Conservation (phyloP, 306 rosid species). For the Casuarina equisetifolia region DNA sequence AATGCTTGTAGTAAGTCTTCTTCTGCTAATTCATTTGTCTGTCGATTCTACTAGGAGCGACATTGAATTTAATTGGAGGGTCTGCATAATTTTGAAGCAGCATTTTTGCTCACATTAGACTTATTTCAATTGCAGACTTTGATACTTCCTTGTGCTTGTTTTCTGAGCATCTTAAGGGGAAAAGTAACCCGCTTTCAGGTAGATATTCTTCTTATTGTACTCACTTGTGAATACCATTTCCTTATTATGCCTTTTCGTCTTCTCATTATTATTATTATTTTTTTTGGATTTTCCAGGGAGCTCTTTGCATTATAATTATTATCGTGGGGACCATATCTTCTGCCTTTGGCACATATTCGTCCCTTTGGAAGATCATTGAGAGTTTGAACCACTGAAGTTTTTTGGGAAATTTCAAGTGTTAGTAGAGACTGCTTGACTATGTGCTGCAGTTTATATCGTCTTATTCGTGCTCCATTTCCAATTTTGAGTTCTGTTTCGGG, state of each 20-base stretch:
- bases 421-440: slow-evolving; percentile 13
- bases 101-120: not conserved
- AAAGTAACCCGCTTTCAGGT: slow-evolving; percentile 70
- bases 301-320: slow-evolving; percentile 56
- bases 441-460: slow-evolving; percentile 2
- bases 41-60: slow-evolving; percentile 7
- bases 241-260: not conserved
- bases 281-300: slow-evolving; percentile 40
- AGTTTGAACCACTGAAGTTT: slow-evolving; percentile 53
- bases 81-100: not conserved
- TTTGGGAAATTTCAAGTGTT: not conserved
- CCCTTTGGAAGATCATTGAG: slow-evolving; percentile 57
- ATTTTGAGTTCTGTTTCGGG: slow-evolving; percentile 11
- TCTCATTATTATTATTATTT: not conserved
- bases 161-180: slow-evolving; percentile 67
- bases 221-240: too few relatives aligned
- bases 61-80: slow-evolving; percentile 4
- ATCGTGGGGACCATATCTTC: slow-evolving; percentile 58
- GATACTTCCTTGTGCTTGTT: slow-evolving; percentile 93
- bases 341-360: slow-evolving; percentile 71
- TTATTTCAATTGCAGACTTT: slow-evolving; percentile 58
- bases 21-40: slow-evolving; percentile 1
- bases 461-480: slow-evolving; percentile 18
- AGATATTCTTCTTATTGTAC: slow-evolving; percentile 7
- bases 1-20: slow-evolving; percentile 88